phyloP scores from a whole-genome alignment of 2,329 filamentous ascomycete genomes.

The Aspergillus chevalieri region DNA sequence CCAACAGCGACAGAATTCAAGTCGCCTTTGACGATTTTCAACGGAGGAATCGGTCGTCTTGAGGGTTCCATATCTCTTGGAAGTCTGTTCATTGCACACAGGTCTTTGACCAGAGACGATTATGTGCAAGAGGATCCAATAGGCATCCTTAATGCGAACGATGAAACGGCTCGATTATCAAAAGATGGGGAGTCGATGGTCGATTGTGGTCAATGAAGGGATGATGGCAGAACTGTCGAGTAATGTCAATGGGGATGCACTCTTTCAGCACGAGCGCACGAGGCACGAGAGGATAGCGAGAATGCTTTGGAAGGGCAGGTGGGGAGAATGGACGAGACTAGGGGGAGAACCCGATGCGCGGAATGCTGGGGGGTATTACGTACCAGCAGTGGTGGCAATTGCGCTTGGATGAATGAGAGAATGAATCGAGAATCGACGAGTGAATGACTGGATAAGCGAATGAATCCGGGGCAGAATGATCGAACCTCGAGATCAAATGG shows the following conservation, averaged over 20 bases:
- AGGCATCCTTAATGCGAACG: slow-evolving; percentile 19
- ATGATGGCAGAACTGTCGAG: no score
- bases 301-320: not conserved
- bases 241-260: no score
- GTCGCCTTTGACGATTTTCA: slow-evolving; percentile 33
- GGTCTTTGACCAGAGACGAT: slow-evolving; percentile 27
- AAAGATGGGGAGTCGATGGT: not conserved
- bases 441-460: not conserved
- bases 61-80: slow-evolving; percentile 28
- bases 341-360: not conserved
- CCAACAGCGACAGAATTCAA: slow-evolving; percentile 15
- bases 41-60: slow-evolving; percentile 31
- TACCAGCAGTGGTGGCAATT: not conserved
- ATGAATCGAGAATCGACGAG: not conserved
- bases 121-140: slow-evolving; percentile 20
- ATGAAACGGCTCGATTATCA: slow-evolving; percentile 1
- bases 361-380: not conserved
- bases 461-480: slow-evolving; percentile 6
- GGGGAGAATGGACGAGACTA: not conserved
- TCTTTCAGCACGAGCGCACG: not conserved
- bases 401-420: not conserved
- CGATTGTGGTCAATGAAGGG: not conserved
- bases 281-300: not conserved
- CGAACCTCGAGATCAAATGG: not conserved
- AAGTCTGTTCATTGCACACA: slow-evolving; percentile 6